phyloP scores from a whole-genome alignment of 2,329 filamentous ascomycete genomes.

The Diaporthe destruens region DNA sequence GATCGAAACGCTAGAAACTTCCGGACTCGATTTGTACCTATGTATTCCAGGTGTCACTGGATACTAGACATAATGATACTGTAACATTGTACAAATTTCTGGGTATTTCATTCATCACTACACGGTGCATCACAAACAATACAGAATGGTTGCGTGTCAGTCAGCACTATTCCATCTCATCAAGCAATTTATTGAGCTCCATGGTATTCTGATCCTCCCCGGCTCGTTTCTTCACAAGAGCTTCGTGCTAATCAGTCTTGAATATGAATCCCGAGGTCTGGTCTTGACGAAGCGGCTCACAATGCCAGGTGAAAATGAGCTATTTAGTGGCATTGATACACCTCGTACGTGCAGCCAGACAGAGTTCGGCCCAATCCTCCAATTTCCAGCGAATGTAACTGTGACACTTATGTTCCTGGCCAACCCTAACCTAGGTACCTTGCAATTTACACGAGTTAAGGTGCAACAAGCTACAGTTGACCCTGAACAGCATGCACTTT shows the following conservation, averaged over 20 bases:
- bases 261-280: too few relatives aligned
- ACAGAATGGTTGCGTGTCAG: too few relatives aligned
- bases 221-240: neutral
- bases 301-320: neutral
- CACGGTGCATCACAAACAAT: neutral
- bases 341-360: neutral
- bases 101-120: neutral
- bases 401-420: neutral
- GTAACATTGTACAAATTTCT: neutral
- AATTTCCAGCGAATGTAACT: neutral
- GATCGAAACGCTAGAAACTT: neutral
- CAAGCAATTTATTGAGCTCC: too few relatives aligned
- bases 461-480: too few relatives aligned
- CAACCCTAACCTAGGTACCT: too few relatives aligned
- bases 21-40: neutral
- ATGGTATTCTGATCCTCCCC: neutral
- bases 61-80: neutral
- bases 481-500: neutral
- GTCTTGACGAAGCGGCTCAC: neutral
- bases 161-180: neutral
- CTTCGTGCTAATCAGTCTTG: neutral
- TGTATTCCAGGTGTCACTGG: neutral
- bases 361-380: neutral
- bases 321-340: neutral
- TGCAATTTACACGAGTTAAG: neutral